Conservation (phyloP, 768 basidiomycete species). For the Tephrocybe rancida region DNA sequence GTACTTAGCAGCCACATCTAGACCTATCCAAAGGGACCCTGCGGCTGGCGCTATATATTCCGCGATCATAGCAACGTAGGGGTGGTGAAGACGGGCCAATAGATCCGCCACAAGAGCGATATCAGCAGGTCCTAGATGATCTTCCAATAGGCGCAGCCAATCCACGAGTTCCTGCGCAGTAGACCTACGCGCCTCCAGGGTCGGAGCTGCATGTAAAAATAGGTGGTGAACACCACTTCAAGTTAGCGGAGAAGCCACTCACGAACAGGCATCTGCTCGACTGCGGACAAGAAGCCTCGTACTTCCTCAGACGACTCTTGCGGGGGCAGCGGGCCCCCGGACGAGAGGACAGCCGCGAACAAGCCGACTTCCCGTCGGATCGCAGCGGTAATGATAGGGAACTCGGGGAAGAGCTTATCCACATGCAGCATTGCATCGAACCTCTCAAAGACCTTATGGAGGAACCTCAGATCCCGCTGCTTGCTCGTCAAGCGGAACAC, state of each 20-base stretch:
- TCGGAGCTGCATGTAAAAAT: constrained; percentile 35
- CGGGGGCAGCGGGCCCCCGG: constrained; percentile 10
- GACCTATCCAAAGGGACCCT: constrained; percentile 43
- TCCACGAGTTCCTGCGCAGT: constrained; percentile 64
- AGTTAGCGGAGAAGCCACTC: constrained; percentile 24
- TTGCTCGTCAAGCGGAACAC: constrained; percentile 59
- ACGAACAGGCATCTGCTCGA: constrained; percentile 51
- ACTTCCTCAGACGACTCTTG: constrained; percentile 25
- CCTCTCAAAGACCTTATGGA: constrained; percentile 34
- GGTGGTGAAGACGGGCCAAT: constrained; percentile 42
- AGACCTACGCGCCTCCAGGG: constrained; percentile 30
- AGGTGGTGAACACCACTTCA: neutral
- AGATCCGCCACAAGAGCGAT: constrained; percentile 41
- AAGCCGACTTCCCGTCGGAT: constrained; percentile 47
- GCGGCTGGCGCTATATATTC: constrained; percentile 45
- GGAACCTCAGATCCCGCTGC: constrained; percentile 42
- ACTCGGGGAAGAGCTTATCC: constrained; percentile 32
- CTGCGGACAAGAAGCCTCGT: constrained; percentile 43
- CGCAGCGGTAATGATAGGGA: constrained; percentile 36
- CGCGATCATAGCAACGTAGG: constrained; percentile 43
- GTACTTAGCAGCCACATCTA: constrained; percentile 26
- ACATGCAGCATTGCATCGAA: constrained; percentile 35
- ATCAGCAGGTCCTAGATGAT: constrained; percentile 33
- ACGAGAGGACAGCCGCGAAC: constrained; percentile 36
- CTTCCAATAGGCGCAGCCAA: constrained; percentile 54